Base-by-base conservation (phyloP, 805 yeast species). In the Teunomyces aglyptinius region DNA sequence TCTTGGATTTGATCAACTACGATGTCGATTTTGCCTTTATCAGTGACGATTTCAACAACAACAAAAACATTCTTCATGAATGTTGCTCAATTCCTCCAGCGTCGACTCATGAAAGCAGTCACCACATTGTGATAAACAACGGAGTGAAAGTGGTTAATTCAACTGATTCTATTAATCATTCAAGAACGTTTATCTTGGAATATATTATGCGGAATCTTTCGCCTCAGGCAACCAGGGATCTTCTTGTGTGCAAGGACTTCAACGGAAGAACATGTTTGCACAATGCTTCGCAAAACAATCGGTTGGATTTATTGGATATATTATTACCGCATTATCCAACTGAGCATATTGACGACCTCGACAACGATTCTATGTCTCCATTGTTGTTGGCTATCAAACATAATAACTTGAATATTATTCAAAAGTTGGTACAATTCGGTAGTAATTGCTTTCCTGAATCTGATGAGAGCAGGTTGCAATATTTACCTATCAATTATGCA, bases 181-280 rank as follows among this genome's bases (percentile, higher is more conserved):
- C 74, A 5, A 52, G 77, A 40, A 52, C 60, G 10, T 71, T 71
- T 47, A 63, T 72, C 13, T 64, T 72, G 4, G 53, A 66, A 45
- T 61, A 65, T 46, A 59, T 68, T n/a, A 53, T 70, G 54, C 51
- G 61, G 1, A 58, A 53, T 32, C 45, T 61, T 11, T 32, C 56
- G 1, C 45, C 49, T 1, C 49, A 49, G 3, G 52, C 58, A 0
- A 44, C 61, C 3, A 42, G 50, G 7, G 52, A 59, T 3, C 49
- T 71, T 7, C 59, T 71, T 16, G 57, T 58, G 3, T 50, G 65
- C 31, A 78, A 75, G 56, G 95, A 87, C 63, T 73, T 78, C 41
- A 80, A 82, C 53, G 96, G 95, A 3, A 77, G 92, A 52, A 82
- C 85, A 1, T 91, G 97, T 18, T 68, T 94, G 13, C 98, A 92